Percentiles rank a stretch among this genome's conserved stretches.
Evolutionary conservation across 2,329 filamentous ascomycete species (phyloP).

Genomic region (Stachybotrys chartarum): DNA sequence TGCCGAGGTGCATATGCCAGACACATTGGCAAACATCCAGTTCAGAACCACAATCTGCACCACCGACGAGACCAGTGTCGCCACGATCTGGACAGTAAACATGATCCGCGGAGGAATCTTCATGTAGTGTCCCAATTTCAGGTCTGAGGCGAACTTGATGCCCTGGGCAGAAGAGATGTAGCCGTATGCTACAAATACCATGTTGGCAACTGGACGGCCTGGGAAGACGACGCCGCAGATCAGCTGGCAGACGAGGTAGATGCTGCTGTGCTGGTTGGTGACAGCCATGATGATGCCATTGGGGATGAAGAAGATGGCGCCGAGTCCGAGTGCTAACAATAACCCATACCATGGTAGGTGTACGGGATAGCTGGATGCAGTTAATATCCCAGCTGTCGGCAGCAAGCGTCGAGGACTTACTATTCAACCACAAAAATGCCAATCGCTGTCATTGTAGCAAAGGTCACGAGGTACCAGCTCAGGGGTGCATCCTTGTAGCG

Average conservation of each 20-base stretch:
- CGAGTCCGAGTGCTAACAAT: conserved; percentile 69
- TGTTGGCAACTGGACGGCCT: conserved; percentile 80
- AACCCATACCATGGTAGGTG: conserved; percentile 84
- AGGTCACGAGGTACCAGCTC: conserved; percentile 73
- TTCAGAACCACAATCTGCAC: conserved; percentile 81
- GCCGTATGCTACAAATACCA: conserved; percentile 89
- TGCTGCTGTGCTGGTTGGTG: conserved; percentile 81
- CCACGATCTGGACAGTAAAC: conserved; percentile 71
- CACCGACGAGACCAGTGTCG: conserved; percentile 67
- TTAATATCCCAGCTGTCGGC: conserved; percentile 3
- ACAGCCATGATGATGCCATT: conserved; percentile 92
- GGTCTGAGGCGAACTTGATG: conserved; percentile 79
- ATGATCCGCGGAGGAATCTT: conserved; percentile 75
- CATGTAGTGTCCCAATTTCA: conserved; percentile 86
- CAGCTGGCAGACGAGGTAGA: conserved; percentile 80
- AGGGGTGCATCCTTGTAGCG: conserved; percentile 76
- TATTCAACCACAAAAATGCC: conserved; percentile 83
- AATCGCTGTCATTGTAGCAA: conserved; percentile 66
- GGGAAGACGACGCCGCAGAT: conserved; percentile 78
- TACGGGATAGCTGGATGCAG: conserved; percentile 59
- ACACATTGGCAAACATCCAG: conserved; percentile 80
- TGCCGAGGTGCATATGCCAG: conserved; percentile 66
- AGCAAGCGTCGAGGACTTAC: conserved; percentile 35
- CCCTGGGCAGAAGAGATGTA: conserved; percentile 86
- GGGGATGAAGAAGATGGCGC: conserved; percentile 76